Evolutionary conservation across 1,284 basidiomycete genomes (phyloP).

Genomic region (Ceratobasidium papillatum): DNA sequence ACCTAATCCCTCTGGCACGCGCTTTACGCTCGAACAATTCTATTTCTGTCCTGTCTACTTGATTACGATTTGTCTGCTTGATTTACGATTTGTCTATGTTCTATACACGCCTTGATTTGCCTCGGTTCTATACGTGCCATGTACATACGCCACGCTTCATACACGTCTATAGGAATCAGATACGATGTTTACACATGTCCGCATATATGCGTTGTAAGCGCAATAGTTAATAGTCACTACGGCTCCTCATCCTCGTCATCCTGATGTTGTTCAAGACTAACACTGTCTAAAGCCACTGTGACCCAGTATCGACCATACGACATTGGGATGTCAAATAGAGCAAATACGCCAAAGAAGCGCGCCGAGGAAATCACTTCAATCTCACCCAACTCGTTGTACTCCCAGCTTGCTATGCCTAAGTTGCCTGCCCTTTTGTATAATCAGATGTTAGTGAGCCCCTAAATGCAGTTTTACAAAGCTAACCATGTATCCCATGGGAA

Average conservation of each 20-base stretch:
- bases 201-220: not conserved
- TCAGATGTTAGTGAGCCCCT: too few species aligned
- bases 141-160: not conserved
- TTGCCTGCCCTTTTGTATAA: not conserved
- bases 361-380: not conserved
- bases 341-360: not conserved
- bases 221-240: not conserved
- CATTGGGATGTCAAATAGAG: not conserved
- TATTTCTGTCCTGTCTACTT: too few species aligned
- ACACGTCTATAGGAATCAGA: not conserved
- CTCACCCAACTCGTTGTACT: not conserved
- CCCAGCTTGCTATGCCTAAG: not conserved
- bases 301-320: constrained; percentile 7
- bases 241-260: not conserved
- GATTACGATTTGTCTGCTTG: not conserved
- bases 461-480: too few species aligned
- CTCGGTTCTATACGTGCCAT: too few species aligned
- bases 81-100: not conserved
- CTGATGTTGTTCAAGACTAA: not conserved
- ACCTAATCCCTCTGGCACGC: too few species aligned
- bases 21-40: not conserved
- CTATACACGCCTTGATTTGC: too few species aligned
- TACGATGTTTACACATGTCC: not conserved
- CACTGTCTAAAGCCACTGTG: not conserved
- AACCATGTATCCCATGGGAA: constrained; percentile 15